Conservation (phyloP, 106 monocot genomes). For the Vanilla planifolia region DNA sequence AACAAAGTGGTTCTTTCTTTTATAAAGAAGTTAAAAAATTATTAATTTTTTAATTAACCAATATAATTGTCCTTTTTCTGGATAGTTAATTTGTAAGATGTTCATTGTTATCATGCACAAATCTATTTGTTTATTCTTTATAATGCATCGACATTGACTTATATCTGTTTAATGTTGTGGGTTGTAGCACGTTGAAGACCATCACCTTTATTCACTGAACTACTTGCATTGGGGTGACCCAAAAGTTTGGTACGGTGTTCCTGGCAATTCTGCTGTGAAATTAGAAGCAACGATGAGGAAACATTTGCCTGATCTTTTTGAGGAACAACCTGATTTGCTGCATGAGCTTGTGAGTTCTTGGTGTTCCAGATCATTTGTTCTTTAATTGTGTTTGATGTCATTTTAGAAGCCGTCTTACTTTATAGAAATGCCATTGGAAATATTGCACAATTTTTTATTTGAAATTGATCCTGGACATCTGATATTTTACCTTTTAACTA, state of each 20-base stretch:
- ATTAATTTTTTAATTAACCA: too few species aligned
- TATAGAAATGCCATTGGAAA: too few species aligned
- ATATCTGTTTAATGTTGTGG: slow-evolving; percentile 8
- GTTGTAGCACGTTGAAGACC: slow-evolving; percentile 94
- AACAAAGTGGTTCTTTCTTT: too few species aligned
- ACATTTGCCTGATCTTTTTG: slow-evolving; percentile 79
- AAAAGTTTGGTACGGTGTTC: slow-evolving; percentile 97
- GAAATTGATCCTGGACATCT: too few species aligned
- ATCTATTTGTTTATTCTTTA: slow-evolving; percentile 1
- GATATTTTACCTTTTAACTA: background rate
- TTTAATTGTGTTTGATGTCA: background rate
- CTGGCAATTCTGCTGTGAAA: slow-evolving; percentile 69
- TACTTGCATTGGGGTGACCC: slow-evolving; percentile 97
- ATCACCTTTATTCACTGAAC: slow-evolving; percentile 95
- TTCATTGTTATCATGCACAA: too few species aligned
- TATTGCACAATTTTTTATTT: too few species aligned
- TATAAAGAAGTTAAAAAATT: too few species aligned
- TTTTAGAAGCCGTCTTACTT: background rate
- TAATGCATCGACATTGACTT: background rate
- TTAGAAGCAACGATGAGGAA: slow-evolving; percentile 88
- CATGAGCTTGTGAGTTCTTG: slow-evolving; percentile 85
- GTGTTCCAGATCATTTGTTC: background rate
- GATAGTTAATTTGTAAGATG: too few species aligned
- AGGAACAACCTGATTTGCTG: slow-evolving; percentile 87
- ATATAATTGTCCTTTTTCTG: too few species aligned